A percentile compares a stretch with the other conserved stretches of the same genome.
Evolutionary conservation across 208 protist genomes (phyloP).

Genomic region (Angomonas ambiguus): DNA sequence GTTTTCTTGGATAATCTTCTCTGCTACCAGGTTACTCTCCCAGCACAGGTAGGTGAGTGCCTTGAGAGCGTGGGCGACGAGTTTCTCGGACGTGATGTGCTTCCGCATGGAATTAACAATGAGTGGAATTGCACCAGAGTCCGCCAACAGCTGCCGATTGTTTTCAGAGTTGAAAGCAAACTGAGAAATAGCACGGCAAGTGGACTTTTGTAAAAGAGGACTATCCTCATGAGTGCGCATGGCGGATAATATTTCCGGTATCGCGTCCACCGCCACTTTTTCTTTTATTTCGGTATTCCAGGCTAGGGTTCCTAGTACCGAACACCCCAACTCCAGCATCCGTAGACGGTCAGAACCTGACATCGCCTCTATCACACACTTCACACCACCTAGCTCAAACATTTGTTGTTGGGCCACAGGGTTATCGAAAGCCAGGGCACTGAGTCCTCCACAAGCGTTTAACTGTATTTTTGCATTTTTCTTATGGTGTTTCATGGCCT

Average conservation of each 20-base stretch:
- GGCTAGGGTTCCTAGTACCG: constrained; percentile 84
- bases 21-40: constrained; percentile 82
- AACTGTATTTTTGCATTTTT: constrained; percentile 85
- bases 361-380: constrained; percentile 87
- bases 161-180: constrained; percentile 91
- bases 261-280: constrained; percentile 71
- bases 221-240: constrained; percentile 79
- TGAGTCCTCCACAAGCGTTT: constrained; percentile 87
- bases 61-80: constrained; percentile 88
- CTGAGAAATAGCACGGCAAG: constrained; percentile 87
- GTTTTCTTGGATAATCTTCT: constrained; percentile 77
- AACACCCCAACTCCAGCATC: constrained; percentile 90
- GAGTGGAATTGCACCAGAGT: constrained; percentile 80
- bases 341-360: constrained; percentile 81
- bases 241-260: constrained; percentile 81
- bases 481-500: constrained; percentile 69
- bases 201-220: constrained; percentile 88
- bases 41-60: constrained; percentile 91
- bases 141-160: constrained; percentile 79
- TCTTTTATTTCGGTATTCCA: constrained; percentile 92
- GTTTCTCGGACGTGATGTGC: constrained; percentile 82
- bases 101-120: constrained; percentile 83
- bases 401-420: constrained; percentile 86
- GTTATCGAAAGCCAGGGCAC: constrained; percentile 90
- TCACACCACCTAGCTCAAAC: constrained; percentile 81